A percentile compares a stretch with the other conserved stretches of the same genome.
Evolutionary conservation across 129 eudicot species (phyloP).

Genomic region (Deinandra increscens): DNA sequence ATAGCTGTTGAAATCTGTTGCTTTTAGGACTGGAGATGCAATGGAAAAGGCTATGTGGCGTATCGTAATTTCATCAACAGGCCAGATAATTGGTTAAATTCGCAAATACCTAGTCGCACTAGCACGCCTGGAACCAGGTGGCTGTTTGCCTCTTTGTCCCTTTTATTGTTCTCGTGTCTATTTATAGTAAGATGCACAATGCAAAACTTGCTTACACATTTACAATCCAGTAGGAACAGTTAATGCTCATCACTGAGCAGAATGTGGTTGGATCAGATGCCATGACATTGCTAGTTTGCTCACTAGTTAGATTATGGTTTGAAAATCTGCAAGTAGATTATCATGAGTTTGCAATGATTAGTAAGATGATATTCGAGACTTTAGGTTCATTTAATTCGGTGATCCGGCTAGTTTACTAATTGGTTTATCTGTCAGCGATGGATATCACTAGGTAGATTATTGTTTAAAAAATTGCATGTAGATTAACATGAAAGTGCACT

Average conservation of each 20-base stretch:
- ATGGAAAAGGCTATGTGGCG: conserved; percentile 84
- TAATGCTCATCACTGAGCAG: not conserved
- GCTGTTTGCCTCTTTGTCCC: conserved; percentile 13
- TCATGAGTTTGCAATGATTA: not conserved
- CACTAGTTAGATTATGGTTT: conserved; percentile 16
- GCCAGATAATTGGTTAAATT: conserved; percentile 80
- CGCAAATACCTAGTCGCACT: conserved; percentile 45
- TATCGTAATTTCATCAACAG: conserved; percentile 83
- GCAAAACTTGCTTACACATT: not conserved
- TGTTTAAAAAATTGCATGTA: conserved; percentile 8
- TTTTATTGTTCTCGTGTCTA: not conserved
- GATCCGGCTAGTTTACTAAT: conserved; percentile 65
- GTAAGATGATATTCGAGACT: conserved; percentile 18
- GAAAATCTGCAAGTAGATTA: conserved; percentile 12
- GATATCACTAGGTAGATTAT: conserved; percentile 24
- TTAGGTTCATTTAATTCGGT: conserved; percentile 50
- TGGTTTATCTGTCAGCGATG: conserved; percentile 87
- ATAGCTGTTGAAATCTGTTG: conserved; percentile 17
- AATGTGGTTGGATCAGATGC: conserved; percentile 23
- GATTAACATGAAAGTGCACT: conserved; percentile 8
- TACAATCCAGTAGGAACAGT: not conserved
- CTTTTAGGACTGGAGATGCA: conserved; percentile 93
- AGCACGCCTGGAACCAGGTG: conserved; percentile 93
- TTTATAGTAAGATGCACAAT: not conserved
- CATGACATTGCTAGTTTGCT: not conserved